Evolutionary conservation across 164 flowering plant genomes (phyloP), one percentile per base, ranked within the genome.

Genomic region (Tinospora cordifolia): DNA sequence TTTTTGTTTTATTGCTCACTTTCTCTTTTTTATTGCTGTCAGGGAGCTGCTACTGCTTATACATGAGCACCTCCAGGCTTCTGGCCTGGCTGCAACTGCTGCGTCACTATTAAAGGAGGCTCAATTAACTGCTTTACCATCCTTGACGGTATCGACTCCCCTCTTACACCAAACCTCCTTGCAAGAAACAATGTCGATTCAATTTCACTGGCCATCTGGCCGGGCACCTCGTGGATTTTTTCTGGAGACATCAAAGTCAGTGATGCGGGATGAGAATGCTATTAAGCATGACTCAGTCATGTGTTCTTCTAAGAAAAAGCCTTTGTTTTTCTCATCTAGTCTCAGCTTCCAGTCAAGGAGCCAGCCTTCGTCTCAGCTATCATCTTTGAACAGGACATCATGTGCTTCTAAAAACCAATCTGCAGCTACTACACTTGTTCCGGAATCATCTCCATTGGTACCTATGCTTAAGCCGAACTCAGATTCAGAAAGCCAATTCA

Each of bases 21-120:
- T 58, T 3, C 49, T 67, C 9, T 13, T 47, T 30, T 26, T 27
- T 49, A 34, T 40, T 19, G 34, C 67, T 65, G 70, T 73, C 86
- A 94, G 98, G 94, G 98, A 95, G 78, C 94, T 95, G 75, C 75
- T 95, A 69, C 96, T 83, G 22, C 92, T 95, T 26, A 88, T 92
- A 17, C 98, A 95, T 71, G 99, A 95, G 71, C 99, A 95, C 75
- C 91, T 95, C 58, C 90, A 84, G 77, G 93, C 94, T 44, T 87
- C 89, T 74, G 98, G 99, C 67, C 79, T 95, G 81, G 75, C 75
- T 62, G 62, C 82, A 54, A 80, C 89, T 71, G 96, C 99, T 69
- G 72, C 83, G 36, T n/a, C 84, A 67, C 82, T 95, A 71, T 79
- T 92, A 36, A 91, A 86, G 73, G 99, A 92, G 86, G 96, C 96